Evolutionary conservation across 129 eudicot species (phyloP).

Genomic region (Rutidosis leptorrhynchoides): DNA sequence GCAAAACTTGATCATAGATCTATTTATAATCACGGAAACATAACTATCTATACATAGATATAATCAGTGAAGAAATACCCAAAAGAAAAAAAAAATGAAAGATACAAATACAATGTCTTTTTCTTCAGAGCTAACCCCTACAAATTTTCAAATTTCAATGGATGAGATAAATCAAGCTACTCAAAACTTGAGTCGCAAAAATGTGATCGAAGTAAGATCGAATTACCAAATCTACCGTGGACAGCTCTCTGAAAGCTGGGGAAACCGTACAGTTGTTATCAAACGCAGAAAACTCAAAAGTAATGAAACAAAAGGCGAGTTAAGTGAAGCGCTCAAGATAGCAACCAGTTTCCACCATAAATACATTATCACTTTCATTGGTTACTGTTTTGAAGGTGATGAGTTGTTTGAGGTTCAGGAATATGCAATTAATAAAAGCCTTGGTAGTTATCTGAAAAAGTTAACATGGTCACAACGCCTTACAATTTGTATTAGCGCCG

Average conservation of each 20-base stretch:
- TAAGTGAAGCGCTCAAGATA: background rate
- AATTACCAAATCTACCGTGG: too few relatives aligned
- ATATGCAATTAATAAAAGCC: background rate
- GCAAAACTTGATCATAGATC: background rate
- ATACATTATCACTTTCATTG: background rate
- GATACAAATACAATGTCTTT: too few relatives aligned
- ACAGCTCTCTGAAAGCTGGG: background rate
- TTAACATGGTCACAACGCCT: background rate
- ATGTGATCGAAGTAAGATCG: too few relatives aligned
- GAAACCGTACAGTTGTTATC: background rate
- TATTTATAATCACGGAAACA: background rate
- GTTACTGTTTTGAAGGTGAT: background rate
- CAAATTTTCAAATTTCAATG: background rate
- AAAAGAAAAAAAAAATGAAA: too few relatives aligned
- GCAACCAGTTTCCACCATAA: background rate
- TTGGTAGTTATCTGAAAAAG: background rate
- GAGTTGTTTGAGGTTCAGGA: background rate
- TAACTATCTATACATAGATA: background rate
- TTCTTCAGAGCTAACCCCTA: background rate
- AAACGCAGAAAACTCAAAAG: too few relatives aligned
- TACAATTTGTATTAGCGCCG: background rate
- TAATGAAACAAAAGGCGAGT: background rate
- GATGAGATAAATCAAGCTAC: background rate
- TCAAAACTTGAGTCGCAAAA: too few relatives aligned
- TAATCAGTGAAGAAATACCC: too few relatives aligned